Conservation (phyloP, 495 filamentous ascomycete genomes). For the Penicillium antarcticum region DNA sequence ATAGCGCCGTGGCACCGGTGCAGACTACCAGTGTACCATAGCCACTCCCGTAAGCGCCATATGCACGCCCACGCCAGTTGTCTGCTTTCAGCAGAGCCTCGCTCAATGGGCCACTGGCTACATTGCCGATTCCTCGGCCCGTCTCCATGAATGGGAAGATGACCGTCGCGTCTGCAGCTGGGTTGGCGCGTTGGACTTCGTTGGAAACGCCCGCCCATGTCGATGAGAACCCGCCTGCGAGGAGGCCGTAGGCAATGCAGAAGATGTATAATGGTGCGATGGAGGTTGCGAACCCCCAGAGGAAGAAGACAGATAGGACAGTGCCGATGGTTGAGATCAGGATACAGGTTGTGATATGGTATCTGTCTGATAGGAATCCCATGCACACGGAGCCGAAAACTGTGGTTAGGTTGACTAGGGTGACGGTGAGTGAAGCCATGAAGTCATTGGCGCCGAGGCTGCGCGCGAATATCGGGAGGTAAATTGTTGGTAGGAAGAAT, state of each 20-base stretch:
- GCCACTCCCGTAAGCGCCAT: conserved; percentile 32
- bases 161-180: conserved; percentile 45
- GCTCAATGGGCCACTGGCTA: conserved; percentile 54
- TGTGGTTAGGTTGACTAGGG: conserved; percentile 48
- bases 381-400: conserved; percentile 53
- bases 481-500: conserved; percentile 32
- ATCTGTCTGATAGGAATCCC: conserved; percentile 54
- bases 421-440: conserved; percentile 39
- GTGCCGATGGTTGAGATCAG: conserved; percentile 54
- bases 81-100: conserved; percentile 20
- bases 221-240: conserved; percentile 53
- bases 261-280: conserved; percentile 40
- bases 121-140: conserved; percentile 61
- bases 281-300: conserved; percentile 53
- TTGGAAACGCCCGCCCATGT: conserved; percentile 57
- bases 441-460: conserved; percentile 33
- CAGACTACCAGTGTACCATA: conserved; percentile 40
- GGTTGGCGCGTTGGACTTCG: conserved; percentile 39
- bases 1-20: conserved; percentile 36
- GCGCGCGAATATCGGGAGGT: conserved; percentile 38
- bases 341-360: conserved; percentile 52
- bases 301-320: conserved; percentile 52
- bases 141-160: conserved; percentile 56
- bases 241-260: conserved; percentile 58
- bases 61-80: conserved; percentile 10